phyloP scores from a whole-genome alignment of 345 rosid species.

The Raphanus raphanistrum region DNA sequence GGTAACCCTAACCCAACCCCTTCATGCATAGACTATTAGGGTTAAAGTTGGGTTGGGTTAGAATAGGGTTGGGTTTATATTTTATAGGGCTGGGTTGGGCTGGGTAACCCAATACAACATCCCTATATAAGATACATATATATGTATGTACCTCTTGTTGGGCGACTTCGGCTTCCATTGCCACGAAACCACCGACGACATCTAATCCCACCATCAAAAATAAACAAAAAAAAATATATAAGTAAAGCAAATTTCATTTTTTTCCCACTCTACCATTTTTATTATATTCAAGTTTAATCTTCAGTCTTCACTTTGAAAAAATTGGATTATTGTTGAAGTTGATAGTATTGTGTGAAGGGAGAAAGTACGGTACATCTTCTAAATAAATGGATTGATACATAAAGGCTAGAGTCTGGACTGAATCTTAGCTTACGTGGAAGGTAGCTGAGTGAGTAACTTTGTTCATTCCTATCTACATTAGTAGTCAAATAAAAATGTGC shows the following conservation, averaged over 20 bases:
- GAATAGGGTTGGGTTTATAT: too few species aligned
- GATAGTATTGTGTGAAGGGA: constrained; percentile 8
- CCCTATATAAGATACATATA: too few species aligned
- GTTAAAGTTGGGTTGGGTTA: too few species aligned
- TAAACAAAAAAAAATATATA: not conserved
- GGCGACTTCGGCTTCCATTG: constrained; percentile 5
- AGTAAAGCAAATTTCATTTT: not conserved
- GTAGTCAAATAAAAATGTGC: not conserved
- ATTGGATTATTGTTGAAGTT: not conserved
- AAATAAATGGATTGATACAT: constrained; percentile 6
- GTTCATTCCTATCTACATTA: constrained; percentile 10
- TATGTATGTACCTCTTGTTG: constrained; percentile 12
- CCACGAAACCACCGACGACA: constrained; percentile 8
- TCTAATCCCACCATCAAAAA: constrained; percentile 17
- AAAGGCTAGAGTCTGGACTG: constrained; percentile 10
- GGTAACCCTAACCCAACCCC: too few species aligned
- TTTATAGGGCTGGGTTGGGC: too few species aligned
- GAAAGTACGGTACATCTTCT: not conserved
- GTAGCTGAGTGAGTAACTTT: not conserved
- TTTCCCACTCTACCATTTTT: constrained; percentile 3
- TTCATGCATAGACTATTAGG: too few species aligned
- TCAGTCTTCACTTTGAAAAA: not conserved
- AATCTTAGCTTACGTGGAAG: not conserved
- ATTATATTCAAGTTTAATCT: not conserved
- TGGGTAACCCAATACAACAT: too few species aligned